Evolutionary conservation across 139 green algal species (phyloP), one percentile per base, ranked within the genome.

Genomic region (Chlorella sp.): DNA sequence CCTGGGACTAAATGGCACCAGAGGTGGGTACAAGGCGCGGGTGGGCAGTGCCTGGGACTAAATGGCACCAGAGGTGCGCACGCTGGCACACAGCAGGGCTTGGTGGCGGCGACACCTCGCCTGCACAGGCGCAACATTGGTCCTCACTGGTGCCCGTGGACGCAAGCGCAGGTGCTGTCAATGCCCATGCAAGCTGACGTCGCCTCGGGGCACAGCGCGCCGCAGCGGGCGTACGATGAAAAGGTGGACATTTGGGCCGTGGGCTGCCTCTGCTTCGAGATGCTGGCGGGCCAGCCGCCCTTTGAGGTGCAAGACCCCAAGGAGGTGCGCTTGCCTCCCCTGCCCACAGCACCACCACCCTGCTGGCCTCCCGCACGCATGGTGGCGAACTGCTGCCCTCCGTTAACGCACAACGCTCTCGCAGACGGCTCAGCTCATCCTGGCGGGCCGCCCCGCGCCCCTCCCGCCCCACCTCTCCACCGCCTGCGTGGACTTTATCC

Each of bases 211-310:
- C 67, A 17, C 35, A 14, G 49, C 29, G 24, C 30, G 1, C 3
- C n/a, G 32, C 66, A 62, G 23, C 26, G n/a, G 42, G 62, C 73
- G 10, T 86, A 86, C 33, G 72, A 81, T 62, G 67, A 82, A 10
- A 80, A 83, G 64, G 72, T 87, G 23, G 79, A 81, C 50, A 36
- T 78, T 49, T 78, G 65, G 64, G 83, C 79, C 1, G 49, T 83
- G 61, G 83, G 83, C n/a, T 66, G 80, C 3, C 71, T 88, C 31
- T 66, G 78, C 5, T 85, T 80, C 67, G 83, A 88, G 74, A 73
- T 88, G 31, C 70, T 83, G 55, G 68, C 76, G 2, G 83, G 83
- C 30, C 49, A 51, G n/a, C 67, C 83, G 20, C 83, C 83, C 0
- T 88, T 84, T 35, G 81, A 86, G 66, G 76, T 82, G 29, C 73